Evolutionary conservation across 2,329 filamentous ascomycete species (phyloP).

Genomic region (Fusarium mexicanum): DNA sequence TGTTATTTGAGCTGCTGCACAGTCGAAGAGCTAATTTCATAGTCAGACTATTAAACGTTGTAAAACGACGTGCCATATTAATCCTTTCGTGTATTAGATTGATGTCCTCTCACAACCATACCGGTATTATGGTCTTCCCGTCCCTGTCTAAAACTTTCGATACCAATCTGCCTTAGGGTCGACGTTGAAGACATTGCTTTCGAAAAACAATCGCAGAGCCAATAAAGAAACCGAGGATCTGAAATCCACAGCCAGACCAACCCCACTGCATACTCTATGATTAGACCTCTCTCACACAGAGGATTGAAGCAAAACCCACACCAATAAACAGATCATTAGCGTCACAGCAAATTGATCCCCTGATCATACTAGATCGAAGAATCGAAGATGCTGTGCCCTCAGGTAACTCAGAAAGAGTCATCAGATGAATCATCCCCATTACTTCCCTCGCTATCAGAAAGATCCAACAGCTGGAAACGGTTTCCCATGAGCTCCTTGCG

Average conservation of each 20-base stretch:
- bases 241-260: neutral
- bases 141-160: neutral
- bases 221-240: neutral
- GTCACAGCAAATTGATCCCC: neutral
- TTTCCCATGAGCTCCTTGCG: conserved; percentile 58
- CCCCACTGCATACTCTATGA: no score
- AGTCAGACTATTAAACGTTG: neutral
- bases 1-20: neutral
- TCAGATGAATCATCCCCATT: conserved; percentile 26
- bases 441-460: conserved; percentile 54
- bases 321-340: neutral
- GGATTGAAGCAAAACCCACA: neutral
- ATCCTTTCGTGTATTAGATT: neutral
- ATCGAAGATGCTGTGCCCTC: neutral
- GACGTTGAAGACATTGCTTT: neutral
- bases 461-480: conserved; percentile 68
- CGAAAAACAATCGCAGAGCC: neutral
- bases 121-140: neutral
- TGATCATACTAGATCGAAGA: neutral
- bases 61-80: neutral
- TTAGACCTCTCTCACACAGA: neutral
- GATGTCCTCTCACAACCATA: neutral
- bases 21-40: neutral
- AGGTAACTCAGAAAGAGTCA: neutral
- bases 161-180: neutral